Conservation (phyloP, 2,329 filamentous ascomycete species). For the Chalaropsis ovoidea region DNA sequence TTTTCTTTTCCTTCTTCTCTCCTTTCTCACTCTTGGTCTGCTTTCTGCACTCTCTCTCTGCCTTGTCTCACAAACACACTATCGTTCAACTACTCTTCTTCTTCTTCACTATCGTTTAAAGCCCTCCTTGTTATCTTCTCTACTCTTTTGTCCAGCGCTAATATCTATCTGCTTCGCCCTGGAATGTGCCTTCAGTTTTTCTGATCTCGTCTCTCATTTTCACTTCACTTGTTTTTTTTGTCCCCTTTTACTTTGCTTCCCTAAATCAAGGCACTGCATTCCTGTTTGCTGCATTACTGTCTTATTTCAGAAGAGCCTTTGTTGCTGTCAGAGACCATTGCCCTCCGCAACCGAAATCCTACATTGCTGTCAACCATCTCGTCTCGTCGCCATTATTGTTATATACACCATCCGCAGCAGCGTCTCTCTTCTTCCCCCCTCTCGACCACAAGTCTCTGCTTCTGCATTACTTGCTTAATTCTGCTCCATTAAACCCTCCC, state of each 20-base stretch:
- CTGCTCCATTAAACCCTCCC: too few relatives aligned
- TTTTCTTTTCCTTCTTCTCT: not conserved
- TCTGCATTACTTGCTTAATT: too few relatives aligned
- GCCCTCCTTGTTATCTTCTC: not conserved
- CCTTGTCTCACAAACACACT: slow-evolving; percentile 4
- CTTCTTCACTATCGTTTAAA: slow-evolving; percentile 13
- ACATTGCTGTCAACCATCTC: not conserved
- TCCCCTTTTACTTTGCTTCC: not conserved
- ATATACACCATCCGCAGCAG: slow-evolving; percentile 7
- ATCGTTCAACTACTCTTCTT: slow-evolving; percentile 17
- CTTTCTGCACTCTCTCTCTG: not conserved
- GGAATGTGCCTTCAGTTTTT: slow-evolving; percentile 3
- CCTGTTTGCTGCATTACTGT: slow-evolving; percentile 13
- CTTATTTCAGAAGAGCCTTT: slow-evolving; percentile 10
- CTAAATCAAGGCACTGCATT: slow-evolving; percentile 16
- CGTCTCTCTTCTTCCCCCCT: too few relatives aligned
- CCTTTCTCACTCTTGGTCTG: not conserved
- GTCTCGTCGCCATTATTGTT: not conserved
- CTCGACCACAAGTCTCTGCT: not conserved
- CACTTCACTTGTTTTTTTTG: not conserved
- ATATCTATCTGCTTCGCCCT: not conserved
- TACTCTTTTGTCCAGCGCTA: not conserved
- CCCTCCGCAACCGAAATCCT: slow-evolving; percentile 6
- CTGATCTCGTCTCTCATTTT: slow-evolving; percentile 16
- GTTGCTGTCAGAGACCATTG: not conserved